phyloP scores from a whole-genome alignment of 1,284 basidiomycete species.

The Phlebopus sp. region DNA sequence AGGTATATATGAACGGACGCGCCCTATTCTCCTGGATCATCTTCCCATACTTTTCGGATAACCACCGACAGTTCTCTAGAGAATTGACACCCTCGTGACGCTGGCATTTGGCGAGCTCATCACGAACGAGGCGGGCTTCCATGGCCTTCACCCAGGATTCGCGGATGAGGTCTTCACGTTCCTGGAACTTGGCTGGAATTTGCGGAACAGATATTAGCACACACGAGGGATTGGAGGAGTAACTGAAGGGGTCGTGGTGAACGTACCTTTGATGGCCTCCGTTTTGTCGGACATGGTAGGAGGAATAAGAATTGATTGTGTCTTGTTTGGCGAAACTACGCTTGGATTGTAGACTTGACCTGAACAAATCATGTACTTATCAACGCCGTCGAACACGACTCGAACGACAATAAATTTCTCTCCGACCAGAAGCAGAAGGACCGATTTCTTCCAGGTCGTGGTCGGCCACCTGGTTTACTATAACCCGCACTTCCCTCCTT shows the following conservation, averaged over 20 bases:
- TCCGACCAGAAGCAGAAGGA: no score
- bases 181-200: constrained; percentile 52
- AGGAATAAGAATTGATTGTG: constrained; percentile 16
- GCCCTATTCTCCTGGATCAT: constrained; percentile 88
- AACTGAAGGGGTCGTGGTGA: no score
- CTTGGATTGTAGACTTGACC: no score
- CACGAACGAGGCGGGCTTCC: constrained; percentile 88
- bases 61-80: constrained; percentile 84
- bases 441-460: no score
- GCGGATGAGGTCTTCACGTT: constrained; percentile 78
- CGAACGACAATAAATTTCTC: no score
- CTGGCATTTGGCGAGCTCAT: constrained; percentile 92
- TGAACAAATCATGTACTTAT: no score
- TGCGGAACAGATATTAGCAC: no score
- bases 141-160: constrained; percentile 95
- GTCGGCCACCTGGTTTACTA: no score
- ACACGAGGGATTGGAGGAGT: no score
- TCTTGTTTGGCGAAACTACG: constrained; percentile 25
- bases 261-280: constrained; percentile 32
- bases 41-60: constrained; percentile 81
- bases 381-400: no score
- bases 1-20: constrained; percentile 33
- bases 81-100: constrained; percentile 90
- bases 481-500: no score
- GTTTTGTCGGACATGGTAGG: constrained; percentile 31